Conservation (phyloP, 2,329 filamentous ascomycete species). For the Fusarium nygamai region DNA sequence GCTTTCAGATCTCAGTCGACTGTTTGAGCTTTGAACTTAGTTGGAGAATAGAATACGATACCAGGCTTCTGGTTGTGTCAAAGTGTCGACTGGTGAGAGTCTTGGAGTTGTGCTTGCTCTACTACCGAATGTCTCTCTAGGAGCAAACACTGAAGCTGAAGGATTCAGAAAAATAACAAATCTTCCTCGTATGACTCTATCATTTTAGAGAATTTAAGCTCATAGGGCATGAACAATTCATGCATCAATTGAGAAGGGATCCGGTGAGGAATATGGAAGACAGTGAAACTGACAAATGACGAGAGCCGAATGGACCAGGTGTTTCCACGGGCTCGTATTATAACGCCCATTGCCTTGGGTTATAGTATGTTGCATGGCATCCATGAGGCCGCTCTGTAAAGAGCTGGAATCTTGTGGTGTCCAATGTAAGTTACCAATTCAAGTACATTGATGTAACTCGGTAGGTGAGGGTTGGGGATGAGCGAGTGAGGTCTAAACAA, state of each 20-base stretch:
- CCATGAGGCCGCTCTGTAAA: not conserved
- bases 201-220: not conserved
- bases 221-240: not conserved
- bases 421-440: not conserved
- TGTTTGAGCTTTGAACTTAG: not conserved
- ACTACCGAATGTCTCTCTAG: not conserved
- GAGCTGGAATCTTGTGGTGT: not conserved
- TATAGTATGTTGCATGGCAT: not conserved
- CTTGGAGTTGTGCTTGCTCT: not conserved
- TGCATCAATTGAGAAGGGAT: not conserved
- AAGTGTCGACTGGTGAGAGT: not conserved
- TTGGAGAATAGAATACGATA: not conserved
- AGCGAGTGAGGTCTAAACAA: conserved; percentile 7
- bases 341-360: not conserved
- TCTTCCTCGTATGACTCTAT: not conserved
- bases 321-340: not conserved
- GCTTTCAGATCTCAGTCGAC: not conserved
- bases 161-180: not conserved
- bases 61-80: not conserved
- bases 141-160: not conserved
- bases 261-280: not conserved
- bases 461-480: not conserved
- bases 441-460: not conserved
- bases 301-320: not conserved
- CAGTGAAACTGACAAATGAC: not conserved